Conservation (phyloP, 257 asterid genomes). For the Solanum sitiens region DNA sequence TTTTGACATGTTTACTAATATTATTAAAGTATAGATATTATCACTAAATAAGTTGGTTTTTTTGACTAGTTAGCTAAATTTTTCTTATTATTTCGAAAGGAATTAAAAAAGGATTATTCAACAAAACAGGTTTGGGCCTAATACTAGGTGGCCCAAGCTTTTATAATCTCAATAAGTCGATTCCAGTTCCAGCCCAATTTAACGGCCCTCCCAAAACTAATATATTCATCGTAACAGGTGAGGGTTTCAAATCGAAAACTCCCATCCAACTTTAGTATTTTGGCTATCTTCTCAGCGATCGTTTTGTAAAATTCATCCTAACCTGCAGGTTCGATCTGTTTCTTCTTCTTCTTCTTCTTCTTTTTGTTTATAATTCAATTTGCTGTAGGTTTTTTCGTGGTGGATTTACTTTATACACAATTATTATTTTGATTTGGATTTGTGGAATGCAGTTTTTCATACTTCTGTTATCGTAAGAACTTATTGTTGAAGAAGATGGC, state of each 20-base stretch:
- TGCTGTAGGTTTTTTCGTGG: not conserved
- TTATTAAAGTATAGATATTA: no score
- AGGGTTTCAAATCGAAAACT: not conserved
- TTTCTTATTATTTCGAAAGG: no score
- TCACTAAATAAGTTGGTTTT: no score
- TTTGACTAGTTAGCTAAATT: no score
- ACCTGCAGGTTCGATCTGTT: not conserved
- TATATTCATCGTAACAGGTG: not conserved
- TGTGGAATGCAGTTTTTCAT: not conserved
- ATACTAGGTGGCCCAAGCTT: not conserved
- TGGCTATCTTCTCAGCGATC: not conserved
- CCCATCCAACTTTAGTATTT: not conserved
- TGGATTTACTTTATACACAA: not conserved
- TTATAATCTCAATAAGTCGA: not conserved
- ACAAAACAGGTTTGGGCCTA: not conserved
- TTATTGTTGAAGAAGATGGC: constrained; percentile 5
- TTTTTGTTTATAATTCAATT: not conserved
- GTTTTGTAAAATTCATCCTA: not conserved
- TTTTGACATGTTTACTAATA: no score
- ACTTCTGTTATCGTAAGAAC: not conserved
- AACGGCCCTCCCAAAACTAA: not conserved
- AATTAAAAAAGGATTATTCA: no score
- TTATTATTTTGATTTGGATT: not conserved
- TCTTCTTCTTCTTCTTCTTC: no score
- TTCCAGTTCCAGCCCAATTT: not conserved